Conservation (phyloP, 257 asterid genomes). For the Fraxinus americana region DNA sequence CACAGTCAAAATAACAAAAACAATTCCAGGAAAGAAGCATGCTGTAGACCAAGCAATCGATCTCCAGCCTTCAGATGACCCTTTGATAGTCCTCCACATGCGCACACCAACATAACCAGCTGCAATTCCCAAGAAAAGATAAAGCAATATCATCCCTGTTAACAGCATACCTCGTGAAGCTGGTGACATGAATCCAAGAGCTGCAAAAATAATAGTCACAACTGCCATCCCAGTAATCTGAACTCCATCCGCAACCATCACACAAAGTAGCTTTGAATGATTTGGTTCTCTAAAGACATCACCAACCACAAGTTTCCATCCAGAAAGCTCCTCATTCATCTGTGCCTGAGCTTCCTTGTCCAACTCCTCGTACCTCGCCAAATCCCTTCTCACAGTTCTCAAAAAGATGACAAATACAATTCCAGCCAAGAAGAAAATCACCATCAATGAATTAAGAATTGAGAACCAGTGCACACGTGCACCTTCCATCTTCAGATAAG, state of each 20-base stretch:
- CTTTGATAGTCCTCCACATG: constrained; percentile 44
- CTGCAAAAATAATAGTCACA: constrained; percentile 49
- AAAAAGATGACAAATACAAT: constrained; percentile 50
- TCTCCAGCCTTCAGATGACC: constrained; percentile 50
- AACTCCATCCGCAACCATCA: constrained; percentile 51
- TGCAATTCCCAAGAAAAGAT: constrained; percentile 50
- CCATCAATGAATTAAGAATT: constrained; percentile 49
- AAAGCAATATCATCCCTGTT: constrained; percentile 53
- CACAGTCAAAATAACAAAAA: constrained; percentile 43
- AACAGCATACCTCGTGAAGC: constrained; percentile 57
- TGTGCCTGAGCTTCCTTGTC: constrained; percentile 55
- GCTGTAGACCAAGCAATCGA: constrained; percentile 49
- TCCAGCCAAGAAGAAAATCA: constrained; percentile 51
- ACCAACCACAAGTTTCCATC: constrained; percentile 60
- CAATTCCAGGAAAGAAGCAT: constrained; percentile 55
- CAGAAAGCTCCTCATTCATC: constrained; percentile 54
- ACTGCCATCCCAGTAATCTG: constrained; percentile 49
- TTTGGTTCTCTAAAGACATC: constrained; percentile 55
- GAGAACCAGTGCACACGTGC: constrained; percentile 58
- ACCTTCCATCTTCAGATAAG: constrained; percentile 55
- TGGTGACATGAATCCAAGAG: constrained; percentile 56
- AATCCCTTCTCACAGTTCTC: constrained; percentile 53
- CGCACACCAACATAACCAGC: constrained; percentile 51
- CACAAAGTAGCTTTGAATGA: constrained; percentile 44
- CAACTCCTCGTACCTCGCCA: constrained; percentile 52